These are phyloP conservation scores for Astrocystis sublimbata DNA, from an alignment of 495 filamentous ascomycete genomes.

Conservation along the genomic window DNA sequence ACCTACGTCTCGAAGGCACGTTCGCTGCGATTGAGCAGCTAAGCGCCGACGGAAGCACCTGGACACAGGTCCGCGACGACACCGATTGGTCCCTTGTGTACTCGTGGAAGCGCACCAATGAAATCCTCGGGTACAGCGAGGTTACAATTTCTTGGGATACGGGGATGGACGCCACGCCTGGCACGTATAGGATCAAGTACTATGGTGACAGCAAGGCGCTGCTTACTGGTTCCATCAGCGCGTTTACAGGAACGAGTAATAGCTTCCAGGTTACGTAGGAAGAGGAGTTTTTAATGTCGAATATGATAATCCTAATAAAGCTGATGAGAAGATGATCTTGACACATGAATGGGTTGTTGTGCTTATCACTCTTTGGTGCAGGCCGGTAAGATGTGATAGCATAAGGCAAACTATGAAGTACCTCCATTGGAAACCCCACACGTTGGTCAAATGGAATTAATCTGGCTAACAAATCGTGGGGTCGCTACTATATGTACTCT, in stretches of 20 bases:
- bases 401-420: no score
- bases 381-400: no score
- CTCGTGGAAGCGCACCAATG: constrained; percentile 77
- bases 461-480: no score
- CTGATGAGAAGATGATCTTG: not conserved
- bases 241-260: constrained; percentile 72
- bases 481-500: no score
- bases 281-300: not conserved
- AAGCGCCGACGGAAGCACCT: constrained; percentile 50
- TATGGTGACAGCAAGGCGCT: constrained; percentile 78
- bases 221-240: constrained; percentile 60
- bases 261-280: constrained; percentile 55
- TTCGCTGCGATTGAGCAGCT: constrained; percentile 74
- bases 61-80: constrained; percentile 72
- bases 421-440: no score
- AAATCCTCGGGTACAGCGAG: constrained; percentile 70
- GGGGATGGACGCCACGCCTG: constrained; percentile 53
- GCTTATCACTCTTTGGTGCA: no score
- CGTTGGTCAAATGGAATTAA: no score
- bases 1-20: constrained; percentile 77
- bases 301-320: not conserved
- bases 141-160: constrained; percentile 82
- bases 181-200: constrained; percentile 80
- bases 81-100: constrained; percentile 79
- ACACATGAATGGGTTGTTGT: not conserved